These are phyloP conservation scores for Ogataea salicorniae DNA, from an alignment of 805 yeast species.

Conservation along the genomic window DNA sequence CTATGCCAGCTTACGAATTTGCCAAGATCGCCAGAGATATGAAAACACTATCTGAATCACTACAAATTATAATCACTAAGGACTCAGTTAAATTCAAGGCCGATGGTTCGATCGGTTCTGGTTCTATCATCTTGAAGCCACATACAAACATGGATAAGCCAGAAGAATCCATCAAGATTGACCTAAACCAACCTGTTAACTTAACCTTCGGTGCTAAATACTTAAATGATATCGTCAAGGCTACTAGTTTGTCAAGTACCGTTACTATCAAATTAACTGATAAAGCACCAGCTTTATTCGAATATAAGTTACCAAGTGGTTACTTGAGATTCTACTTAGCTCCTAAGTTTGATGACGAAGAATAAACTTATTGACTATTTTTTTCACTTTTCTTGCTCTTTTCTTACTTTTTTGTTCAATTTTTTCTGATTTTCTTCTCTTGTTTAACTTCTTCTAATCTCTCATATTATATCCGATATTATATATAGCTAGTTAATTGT, in stretches of 20 bases:
- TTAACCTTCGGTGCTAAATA: conserved; percentile 90
- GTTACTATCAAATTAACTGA: conserved; percentile 85
- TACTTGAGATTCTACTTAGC: conserved; percentile 94
- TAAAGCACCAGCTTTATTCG: conserved; percentile 90
- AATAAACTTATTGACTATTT: conserved; percentile 28
- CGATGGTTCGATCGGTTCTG: conserved; percentile 89
- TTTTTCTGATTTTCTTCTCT: neutral
- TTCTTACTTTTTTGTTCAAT: too few relatives aligned
- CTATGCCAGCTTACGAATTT: conserved; percentile 85
- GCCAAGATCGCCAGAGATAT: conserved; percentile 87
- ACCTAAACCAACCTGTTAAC: conserved; percentile 80
- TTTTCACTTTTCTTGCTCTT: neutral
- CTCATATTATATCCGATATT: neutral
- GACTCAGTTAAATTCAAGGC: conserved; percentile 86
- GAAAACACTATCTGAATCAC: conserved; percentile 79
- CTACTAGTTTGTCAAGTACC: conserved; percentile 67
- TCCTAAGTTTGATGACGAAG: conserved; percentile 95
- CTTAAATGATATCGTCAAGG: conserved; percentile 86
- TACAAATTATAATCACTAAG: conserved; percentile 81
- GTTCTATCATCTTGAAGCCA: conserved; percentile 82
- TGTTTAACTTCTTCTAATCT: neutral
- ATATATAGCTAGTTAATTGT: too few relatives aligned
- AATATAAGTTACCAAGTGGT: conserved; percentile 87
- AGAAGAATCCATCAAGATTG: conserved; percentile 67
- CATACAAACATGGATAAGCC: conserved; percentile 75